phyloP scores from a whole-genome alignment of 1,139 yeast species.

The Lodderomyces metapsilosis region DNA sequence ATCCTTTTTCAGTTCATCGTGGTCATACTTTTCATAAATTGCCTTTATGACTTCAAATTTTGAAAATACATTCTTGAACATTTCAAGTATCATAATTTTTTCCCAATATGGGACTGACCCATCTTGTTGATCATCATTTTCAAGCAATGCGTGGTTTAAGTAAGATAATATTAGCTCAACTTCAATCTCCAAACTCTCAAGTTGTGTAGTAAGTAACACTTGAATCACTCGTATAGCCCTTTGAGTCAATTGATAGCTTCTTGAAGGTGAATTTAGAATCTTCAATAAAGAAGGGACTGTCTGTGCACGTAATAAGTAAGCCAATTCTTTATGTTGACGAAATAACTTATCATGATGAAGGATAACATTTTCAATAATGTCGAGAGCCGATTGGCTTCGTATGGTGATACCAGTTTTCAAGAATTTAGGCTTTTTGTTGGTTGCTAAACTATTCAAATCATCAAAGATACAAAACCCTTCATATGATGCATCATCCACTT shows the following conservation, averaged over 20 bases:
- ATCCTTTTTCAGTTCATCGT: constrained; percentile 53
- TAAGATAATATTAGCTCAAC: constrained; percentile 77
- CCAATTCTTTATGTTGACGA: constrained; percentile 59
- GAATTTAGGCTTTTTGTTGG: constrained; percentile 53
- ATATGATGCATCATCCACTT: constrained; percentile 52
- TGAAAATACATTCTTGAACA: constrained; percentile 57
- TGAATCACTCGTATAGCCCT: constrained; percentile 72
- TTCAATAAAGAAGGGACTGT: constrained; percentile 75
- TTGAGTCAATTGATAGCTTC: constrained; percentile 65
- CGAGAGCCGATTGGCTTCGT: constrained; percentile 71
- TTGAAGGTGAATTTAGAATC: constrained; percentile 44
- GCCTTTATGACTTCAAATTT: constrained; percentile 52
- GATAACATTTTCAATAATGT: constrained; percentile 69
- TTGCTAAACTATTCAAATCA: constrained; percentile 71
- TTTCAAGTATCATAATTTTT: constrained; percentile 67
- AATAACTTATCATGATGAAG: constrained; percentile 57
- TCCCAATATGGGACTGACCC: constrained; percentile 53
- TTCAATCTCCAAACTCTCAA: constrained; percentile 65
- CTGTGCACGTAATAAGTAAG: constrained; percentile 59
- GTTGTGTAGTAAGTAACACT: constrained; percentile 58
- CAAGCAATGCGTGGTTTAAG: constrained; percentile 61
- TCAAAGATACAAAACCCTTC: constrained; percentile 70
- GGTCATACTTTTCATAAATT: constrained; percentile 66
- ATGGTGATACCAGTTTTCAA: constrained; percentile 48
- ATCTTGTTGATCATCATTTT: constrained; percentile 14